These are phyloP conservation scores for Sphaerulina populicola DNA, from an alignment of 2,329 filamentous ascomycete species.

Conservation along the genomic window DNA sequence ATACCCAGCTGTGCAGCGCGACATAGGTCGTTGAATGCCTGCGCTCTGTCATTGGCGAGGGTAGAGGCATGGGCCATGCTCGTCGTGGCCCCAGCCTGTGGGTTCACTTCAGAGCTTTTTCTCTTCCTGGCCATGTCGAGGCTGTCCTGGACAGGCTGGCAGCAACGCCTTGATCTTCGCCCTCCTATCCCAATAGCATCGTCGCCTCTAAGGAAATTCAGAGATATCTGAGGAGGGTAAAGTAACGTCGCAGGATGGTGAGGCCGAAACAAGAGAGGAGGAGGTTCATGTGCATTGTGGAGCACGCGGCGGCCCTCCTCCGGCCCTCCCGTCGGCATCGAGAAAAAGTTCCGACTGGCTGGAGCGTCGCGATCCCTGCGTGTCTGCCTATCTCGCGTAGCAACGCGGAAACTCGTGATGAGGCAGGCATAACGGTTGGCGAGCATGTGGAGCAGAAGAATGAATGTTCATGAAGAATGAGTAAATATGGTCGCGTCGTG, in stretches of 20 bases:
- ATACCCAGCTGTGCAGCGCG: constrained; percentile 1
- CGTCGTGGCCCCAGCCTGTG: background rate
- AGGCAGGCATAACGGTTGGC: background rate
- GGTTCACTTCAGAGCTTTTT: constrained; percentile 10
- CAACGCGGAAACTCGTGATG: constrained; percentile 5
- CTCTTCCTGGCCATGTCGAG: constrained; percentile 8
- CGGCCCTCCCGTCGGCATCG: background rate
- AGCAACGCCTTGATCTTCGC: background rate
- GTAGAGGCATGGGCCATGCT: background rate
- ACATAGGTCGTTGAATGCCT: constrained; percentile 3
- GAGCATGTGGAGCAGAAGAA: background rate
- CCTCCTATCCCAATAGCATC: background rate
- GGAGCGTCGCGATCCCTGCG: background rate
- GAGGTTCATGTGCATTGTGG: background rate
- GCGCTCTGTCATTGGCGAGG: background rate
- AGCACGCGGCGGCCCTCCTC: background rate
- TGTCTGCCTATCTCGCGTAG: constrained; percentile 3
- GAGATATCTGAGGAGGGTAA: background rate
- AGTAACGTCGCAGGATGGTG: background rate
- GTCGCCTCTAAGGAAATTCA: background rate
- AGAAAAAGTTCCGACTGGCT: background rate
- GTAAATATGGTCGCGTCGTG: background rate
- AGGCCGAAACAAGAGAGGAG: background rate
- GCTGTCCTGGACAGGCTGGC: background rate
- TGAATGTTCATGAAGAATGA: background rate